A percentile compares a stretch with the other conserved stretches of the same genome.
Conservation (phyloP, 1,284 basidiomycete genomes). For the Ceratobasidium sp. region DNA sequence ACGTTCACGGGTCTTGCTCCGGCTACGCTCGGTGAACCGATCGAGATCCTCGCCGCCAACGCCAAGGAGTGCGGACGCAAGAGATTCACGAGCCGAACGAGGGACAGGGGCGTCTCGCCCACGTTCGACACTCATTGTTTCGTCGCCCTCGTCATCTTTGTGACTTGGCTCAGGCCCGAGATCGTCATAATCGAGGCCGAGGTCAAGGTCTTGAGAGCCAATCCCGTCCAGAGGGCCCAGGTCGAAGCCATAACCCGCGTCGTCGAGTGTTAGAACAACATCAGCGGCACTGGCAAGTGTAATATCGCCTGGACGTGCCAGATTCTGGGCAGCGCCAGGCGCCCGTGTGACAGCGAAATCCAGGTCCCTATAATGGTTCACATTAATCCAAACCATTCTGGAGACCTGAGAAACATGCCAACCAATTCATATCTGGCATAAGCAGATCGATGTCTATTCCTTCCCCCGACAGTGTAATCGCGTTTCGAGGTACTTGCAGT, state of each 20-base stretch:
- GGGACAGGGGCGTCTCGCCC: constrained; percentile 70
- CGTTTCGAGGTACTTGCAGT: constrained; percentile 81
- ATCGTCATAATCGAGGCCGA: constrained; percentile 75
- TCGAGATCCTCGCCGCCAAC: constrained; percentile 60
- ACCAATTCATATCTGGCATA: constrained; percentile 84
- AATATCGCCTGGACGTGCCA: constrained; percentile 83
- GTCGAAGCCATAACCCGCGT: constrained; percentile 66
- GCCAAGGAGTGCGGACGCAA: constrained; percentile 66
- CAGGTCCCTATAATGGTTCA: constrained; percentile 62
- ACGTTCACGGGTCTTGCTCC: constrained; percentile 65
- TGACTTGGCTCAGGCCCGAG: constrained; percentile 46
- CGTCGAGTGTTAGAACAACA: constrained; percentile 60
- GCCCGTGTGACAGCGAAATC: constrained; percentile 62
- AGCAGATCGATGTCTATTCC: constrained; percentile 77
- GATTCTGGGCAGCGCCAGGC: constrained; percentile 72
- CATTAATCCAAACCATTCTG: not conserved
- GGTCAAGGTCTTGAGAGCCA: constrained; percentile 78
- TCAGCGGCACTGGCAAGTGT: constrained; percentile 76
- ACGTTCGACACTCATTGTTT: constrained; percentile 68
- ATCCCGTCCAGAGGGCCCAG: constrained; percentile 80
- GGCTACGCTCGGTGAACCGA: constrained; percentile 64
- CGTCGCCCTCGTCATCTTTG: constrained; percentile 39
- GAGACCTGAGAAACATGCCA: constrained; percentile 45
- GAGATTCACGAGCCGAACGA: constrained; percentile 60
- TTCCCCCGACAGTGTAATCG: constrained; percentile 81